Conservation (phyloP, 2,329 filamentous ascomycete genomes). For the Cytospora schulzeri region DNA sequence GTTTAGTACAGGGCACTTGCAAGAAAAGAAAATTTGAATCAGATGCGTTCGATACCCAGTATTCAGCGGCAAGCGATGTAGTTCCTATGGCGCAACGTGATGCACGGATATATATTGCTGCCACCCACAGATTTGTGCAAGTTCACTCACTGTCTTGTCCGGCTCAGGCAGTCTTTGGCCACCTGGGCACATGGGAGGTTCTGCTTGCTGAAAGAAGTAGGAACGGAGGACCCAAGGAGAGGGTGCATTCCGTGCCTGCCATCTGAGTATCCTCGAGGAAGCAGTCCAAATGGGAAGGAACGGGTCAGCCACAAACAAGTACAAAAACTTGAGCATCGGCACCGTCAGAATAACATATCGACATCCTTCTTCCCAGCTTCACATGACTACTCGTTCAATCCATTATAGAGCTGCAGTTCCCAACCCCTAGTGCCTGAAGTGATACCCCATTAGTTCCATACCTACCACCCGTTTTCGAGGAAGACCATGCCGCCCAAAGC, state of each 20-base stretch:
- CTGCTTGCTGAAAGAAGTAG: background rate
- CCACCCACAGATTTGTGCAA: too few species aligned
- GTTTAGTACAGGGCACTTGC: constrained; percentile 11
- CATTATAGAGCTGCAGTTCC: background rate
- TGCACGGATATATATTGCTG: background rate
- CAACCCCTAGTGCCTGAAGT: background rate
- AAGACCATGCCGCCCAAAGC: constrained; percentile 19
- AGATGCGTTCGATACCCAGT: constrained; percentile 20
- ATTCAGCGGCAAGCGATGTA: background rate
- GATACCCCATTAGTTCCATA: too few species aligned
- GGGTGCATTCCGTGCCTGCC: background rate
- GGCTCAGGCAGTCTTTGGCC: too few species aligned
- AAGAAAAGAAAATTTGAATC: constrained; percentile 20
- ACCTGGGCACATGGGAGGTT: too few species aligned
- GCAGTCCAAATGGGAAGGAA: background rate
- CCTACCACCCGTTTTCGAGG: background rate
- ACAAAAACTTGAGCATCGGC: background rate
- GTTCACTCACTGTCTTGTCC: too few species aligned
- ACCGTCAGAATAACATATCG: background rate
- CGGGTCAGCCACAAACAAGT: background rate
- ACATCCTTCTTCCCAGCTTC: background rate
- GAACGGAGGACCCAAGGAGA: background rate
- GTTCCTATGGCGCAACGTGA: background rate
- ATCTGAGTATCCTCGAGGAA: background rate
- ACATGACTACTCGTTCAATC: background rate